phyloP scores from a whole-genome alignment of 345 rosid genomes.

The Noccaea caerulescens region DNA sequence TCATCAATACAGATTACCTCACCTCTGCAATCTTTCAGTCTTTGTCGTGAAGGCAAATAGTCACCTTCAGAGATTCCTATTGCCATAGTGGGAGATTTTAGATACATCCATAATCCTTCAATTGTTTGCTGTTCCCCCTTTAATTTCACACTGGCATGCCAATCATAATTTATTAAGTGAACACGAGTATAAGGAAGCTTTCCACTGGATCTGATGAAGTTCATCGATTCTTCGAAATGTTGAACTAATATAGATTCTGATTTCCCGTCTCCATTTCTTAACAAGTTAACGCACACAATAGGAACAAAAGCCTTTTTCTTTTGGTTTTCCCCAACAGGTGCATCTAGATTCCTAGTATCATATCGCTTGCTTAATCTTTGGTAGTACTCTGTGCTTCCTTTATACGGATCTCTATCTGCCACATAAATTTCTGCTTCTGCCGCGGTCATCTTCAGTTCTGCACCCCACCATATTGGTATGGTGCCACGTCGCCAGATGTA shows the following conservation, averaged over 20 bases:
- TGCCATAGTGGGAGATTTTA: conserved; percentile 70
- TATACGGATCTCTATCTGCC: conserved; percentile 83
- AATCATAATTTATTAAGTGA: conserved; percentile 80
- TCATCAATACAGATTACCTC: conserved; percentile 77
- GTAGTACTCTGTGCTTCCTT: conserved; percentile 87
- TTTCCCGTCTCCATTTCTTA: conserved; percentile 86
- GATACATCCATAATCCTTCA: conserved; percentile 86
- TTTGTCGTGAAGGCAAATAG: conserved; percentile 75
- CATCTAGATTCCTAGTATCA: conserved; percentile 68
- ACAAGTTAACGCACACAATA: conserved; percentile 82
- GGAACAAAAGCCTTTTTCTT: conserved; percentile 78
- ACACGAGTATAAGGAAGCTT: conserved; percentile 75
- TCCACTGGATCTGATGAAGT: conserved; percentile 67
- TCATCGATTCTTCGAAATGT: conserved; percentile 86
- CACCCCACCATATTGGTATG: conserved; percentile 99
- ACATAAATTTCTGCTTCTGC: conserved; percentile 98
- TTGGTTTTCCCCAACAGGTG: conserved; percentile 59
- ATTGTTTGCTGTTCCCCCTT: conserved; percentile 92
- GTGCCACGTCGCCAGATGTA: conserved; percentile 97
- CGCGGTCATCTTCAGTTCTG: conserved; percentile 87
- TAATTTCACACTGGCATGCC: conserved; percentile 84
- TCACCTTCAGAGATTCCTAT: conserved; percentile 93
- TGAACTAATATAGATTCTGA: conserved; percentile 90
- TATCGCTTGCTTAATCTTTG: conserved; percentile 85
- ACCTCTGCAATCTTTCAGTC: conserved; percentile 88